Conservation (phyloP, 768 basidiomycete genomes). For the Asterophora parasitica region DNA sequence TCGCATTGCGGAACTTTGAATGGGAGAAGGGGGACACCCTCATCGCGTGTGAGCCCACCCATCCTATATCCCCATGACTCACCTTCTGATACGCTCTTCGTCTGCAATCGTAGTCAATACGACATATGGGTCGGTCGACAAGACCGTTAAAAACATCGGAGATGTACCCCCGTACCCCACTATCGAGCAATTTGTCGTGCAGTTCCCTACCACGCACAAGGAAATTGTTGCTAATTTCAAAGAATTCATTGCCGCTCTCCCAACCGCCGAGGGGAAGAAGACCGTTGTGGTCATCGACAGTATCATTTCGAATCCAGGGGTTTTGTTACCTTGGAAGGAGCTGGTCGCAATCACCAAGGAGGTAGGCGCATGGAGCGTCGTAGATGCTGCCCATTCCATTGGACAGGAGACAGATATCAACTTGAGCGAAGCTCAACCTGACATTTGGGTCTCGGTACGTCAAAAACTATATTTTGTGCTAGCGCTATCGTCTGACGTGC, state of each 20-base stretch:
- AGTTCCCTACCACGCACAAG: slow-evolving; percentile 52
- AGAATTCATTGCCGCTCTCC: slow-evolving; percentile 16
- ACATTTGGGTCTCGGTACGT: slow-evolving; percentile 76
- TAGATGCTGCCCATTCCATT: slow-evolving; percentile 81
- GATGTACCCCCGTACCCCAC: slow-evolving; percentile 54
- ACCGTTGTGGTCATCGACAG: slow-evolving; percentile 67
- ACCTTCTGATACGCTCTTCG: background rate
- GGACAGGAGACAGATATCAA: slow-evolving; percentile 71
- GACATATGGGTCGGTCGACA: slow-evolving; percentile 46
- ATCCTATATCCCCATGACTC: no score
- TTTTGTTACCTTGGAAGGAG: slow-evolving; percentile 72
- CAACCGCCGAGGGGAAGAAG: slow-evolving; percentile 26
- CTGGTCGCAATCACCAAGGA: slow-evolving; percentile 61
- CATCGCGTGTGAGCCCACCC: slow-evolving; percentile 37
- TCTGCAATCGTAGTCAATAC: slow-evolving; percentile 9
- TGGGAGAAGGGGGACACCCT: slow-evolving; percentile 63
- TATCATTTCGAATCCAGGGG: slow-evolving; percentile 62
- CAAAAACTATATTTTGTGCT: slow-evolving; percentile 16
- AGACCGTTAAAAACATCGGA: slow-evolving; percentile 46
- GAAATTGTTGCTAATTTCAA: slow-evolving; percentile 32
- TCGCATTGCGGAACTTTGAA: slow-evolving; percentile 54
- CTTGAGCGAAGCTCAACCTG: slow-evolving; percentile 51
- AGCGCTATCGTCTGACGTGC: background rate
- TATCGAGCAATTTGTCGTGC: slow-evolving; percentile 42
- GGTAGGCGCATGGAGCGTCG: slow-evolving; percentile 57